Evolutionary conservation across 805 yeast genomes (phyloP), one percentile per base, ranked within the genome.

Genomic region (Kazachstania bromeliacearum): DNA sequence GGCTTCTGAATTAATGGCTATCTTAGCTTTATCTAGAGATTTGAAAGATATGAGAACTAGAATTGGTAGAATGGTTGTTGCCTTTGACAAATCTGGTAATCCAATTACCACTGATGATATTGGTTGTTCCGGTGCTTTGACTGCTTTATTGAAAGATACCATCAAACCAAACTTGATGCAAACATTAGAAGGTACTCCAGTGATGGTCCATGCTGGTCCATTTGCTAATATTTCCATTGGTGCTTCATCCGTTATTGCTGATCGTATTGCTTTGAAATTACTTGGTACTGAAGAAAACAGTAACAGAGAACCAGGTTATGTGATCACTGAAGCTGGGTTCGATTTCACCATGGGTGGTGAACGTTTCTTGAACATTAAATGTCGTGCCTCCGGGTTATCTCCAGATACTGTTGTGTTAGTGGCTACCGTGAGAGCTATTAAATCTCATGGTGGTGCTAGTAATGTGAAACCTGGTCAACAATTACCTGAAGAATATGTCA

Each of bases 261-360:
- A 89, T 60, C 78, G 78, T 59, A 75, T 89, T 63, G 98, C 95
- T 4, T 70, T 89, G 56, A 87, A 89, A 64, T 74, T 89, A 49
- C 87, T 94, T 13, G 92, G 92, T 50, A 71, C 68, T 36, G 63
- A 67, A 28, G 63, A 69, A 53, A 17, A 40, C 13, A 37, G 32
- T 7, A 34, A 37, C 13, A 12, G 39, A 4, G 71, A 76, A 36
- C 67, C 68, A 42, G 97, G 97, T 47, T 89, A 75, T 57, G 97
- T 87, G 37, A 85, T 89, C 42, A 89, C 98, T 34, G 98, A 89
- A 63, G 96, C 97, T 27, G 98, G 98, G 36, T 89, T 89, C 65
- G 97, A 89, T 63, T 89, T 92, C 70, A 89, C 96, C 33, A 89
- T 89, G 97, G 98, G 98, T 47, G 97, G 97, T 50, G 98, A 89